These are phyloP conservation scores for Penicillium sp. DNA, from an alignment of 2,329 filamentous ascomycete genomes.

Conservation along the genomic window DNA sequence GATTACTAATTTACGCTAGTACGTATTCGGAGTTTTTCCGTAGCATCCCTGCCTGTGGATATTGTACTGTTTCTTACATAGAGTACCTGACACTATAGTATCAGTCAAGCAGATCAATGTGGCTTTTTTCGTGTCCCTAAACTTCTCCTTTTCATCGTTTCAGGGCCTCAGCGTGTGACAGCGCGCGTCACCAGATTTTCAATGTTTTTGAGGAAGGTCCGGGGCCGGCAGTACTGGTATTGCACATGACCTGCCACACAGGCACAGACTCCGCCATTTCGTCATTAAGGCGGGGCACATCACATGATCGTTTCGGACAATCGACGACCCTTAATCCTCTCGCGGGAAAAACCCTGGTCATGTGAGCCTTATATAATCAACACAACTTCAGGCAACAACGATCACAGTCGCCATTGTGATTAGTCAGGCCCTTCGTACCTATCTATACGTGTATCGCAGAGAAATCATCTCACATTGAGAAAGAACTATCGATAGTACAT, in stretches of 20 bases:
- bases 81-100: too few relatives aligned
- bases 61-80: too few relatives aligned
- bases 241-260: background rate
- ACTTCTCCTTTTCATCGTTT: background rate
- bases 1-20: too few relatives aligned
- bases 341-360: background rate
- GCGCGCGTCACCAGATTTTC: background rate
- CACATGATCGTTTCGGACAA: too few relatives aligned
- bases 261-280: background rate
- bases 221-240: background rate
- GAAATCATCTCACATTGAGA: background rate
- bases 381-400: background rate
- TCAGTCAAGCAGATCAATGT: too few relatives aligned
- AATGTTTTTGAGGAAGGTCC: background rate
- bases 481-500: background rate
- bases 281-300: background rate
- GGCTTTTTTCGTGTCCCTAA: background rate
- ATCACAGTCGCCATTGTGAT: background rate
- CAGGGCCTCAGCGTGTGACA: background rate
- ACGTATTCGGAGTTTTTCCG: too few relatives aligned
- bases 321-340: background rate
- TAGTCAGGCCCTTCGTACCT: background rate
- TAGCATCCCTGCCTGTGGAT: too few relatives aligned
- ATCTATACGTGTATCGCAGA: background rate
- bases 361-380: background rate